These are phyloP conservation scores for Blastocystis sp. DNA, from an alignment of 352 stramenopile genomes.

Conservation along the genomic window DNA sequence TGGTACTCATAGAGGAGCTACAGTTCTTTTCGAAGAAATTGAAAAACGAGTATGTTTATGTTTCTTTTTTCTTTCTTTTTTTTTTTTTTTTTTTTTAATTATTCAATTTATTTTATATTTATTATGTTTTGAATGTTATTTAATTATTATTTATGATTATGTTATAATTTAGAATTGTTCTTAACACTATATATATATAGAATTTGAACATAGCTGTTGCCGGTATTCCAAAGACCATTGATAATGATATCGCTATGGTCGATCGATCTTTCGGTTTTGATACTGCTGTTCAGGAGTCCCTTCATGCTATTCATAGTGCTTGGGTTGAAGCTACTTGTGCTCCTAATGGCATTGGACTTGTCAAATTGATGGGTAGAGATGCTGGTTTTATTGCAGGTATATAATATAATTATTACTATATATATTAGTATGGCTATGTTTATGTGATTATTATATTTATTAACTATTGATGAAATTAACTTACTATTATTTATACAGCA, in stretches of 20 bases:
- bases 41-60: constrained; percentile 8
- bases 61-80: too few relatives aligned
- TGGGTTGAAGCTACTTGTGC: constrained; percentile 75
- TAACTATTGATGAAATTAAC: too few relatives aligned
- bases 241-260: constrained; percentile 94
- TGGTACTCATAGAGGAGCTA: constrained; percentile 80
- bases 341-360: constrained; percentile 83
- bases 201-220: constrained; percentile 44
- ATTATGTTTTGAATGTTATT: too few relatives aligned
- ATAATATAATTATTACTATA: not conserved
- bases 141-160: too few relatives aligned
- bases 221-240: constrained; percentile 93
- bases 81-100: too few relatives aligned
- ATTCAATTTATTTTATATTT: too few relatives aligned
- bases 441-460: too few relatives aligned
- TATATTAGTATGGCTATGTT: too few relatives aligned
- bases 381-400: constrained; percentile 77
- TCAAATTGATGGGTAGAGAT: constrained; percentile 92
- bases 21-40: constrained; percentile 59
- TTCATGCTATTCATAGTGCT: constrained; percentile 61
- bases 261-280: constrained; percentile 92
- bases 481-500: too few relatives aligned
- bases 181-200: too few relatives aligned
- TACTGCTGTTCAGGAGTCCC: constrained; percentile 78
- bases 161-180: too few relatives aligned